These are phyloP conservation scores for Luffa acutangula DNA, from an alignment of 306 rosid species.

Conservation along the genomic window DNA sequence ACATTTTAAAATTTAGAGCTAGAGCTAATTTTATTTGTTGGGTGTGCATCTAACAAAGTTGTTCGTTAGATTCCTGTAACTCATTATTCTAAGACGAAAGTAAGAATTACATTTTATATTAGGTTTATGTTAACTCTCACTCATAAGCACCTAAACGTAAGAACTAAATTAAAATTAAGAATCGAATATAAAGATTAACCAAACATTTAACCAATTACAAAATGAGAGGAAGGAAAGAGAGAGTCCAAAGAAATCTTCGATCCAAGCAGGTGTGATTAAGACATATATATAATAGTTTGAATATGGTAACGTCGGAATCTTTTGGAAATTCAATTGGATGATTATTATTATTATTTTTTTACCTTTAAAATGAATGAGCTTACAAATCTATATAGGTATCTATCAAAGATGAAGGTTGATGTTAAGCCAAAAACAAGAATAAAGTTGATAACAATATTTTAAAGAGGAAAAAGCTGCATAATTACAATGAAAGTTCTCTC, in stretches of 20 bases:
- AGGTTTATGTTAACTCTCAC: background rate
- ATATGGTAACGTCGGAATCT: background rate
- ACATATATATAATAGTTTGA: background rate
- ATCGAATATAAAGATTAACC: background rate
- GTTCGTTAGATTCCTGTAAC: background rate
- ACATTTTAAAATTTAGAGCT: background rate
- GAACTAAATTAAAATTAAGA: background rate
- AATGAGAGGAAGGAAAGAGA: background rate
- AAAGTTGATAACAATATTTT: background rate
- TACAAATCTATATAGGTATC: background rate
- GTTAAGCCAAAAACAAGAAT: background rate
- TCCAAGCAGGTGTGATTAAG: background rate
- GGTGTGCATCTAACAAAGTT: background rate
- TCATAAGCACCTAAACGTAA: no score
- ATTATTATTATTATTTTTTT: background rate
- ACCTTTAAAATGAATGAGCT: background rate
- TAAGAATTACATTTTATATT: no score
- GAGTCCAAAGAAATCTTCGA: background rate
- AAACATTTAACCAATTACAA: background rate
- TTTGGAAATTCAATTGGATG: background rate
- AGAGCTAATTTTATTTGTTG: background rate
- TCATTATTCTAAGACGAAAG: no score
- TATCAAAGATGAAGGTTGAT: background rate
- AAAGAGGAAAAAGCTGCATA: background rate
- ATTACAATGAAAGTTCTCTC: background rate